These are phyloP conservation scores for Pyrenophora seminiperda DNA, from an alignment of 2,329 filamentous ascomycete genomes.

Conservation along the genomic window DNA sequence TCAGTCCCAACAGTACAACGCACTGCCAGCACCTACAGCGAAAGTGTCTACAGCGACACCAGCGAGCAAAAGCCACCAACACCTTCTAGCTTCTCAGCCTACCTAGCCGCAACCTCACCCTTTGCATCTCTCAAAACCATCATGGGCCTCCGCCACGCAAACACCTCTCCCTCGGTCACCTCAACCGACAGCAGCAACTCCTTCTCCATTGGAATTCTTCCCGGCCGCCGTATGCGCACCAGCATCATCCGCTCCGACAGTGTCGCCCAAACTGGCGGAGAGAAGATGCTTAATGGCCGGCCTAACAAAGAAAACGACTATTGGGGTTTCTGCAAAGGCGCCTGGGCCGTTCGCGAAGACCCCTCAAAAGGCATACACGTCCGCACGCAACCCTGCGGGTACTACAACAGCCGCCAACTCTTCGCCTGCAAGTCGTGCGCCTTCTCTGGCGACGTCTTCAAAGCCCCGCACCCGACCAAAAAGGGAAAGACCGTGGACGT, in stretches of 20 bases:
- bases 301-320: constrained; percentile 49
- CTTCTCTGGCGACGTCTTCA: constrained; percentile 42
- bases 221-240: constrained; percentile 12
- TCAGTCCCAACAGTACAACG: background rate
- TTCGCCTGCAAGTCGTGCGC: constrained; percentile 45
- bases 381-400: constrained; percentile 40
- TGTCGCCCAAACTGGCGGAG: too few species aligned
- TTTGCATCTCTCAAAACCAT: constrained; percentile 6
- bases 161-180: constrained; percentile 19
- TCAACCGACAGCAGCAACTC: constrained; percentile 27
- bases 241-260: constrained; percentile 23
- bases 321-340: constrained; percentile 51
- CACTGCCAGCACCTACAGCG: constrained; percentile 1
- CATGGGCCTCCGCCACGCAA: constrained; percentile 11
- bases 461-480: constrained; percentile 27
- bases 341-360: constrained; percentile 45
- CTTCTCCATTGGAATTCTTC: constrained; percentile 19
- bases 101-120: constrained; percentile 3
- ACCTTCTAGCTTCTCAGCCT: constrained; percentile 5
- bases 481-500: constrained; percentile 36
- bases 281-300: constrained; percentile 41
- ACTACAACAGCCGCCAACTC: constrained; percentile 42
- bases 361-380: constrained; percentile 38
- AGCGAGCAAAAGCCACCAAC: constrained; percentile 13
- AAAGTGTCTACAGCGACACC: constrained; percentile 1